Evolutionary conservation across 306 rosid species (phyloP).

Genomic region (Cucurbita moschata): DNA sequence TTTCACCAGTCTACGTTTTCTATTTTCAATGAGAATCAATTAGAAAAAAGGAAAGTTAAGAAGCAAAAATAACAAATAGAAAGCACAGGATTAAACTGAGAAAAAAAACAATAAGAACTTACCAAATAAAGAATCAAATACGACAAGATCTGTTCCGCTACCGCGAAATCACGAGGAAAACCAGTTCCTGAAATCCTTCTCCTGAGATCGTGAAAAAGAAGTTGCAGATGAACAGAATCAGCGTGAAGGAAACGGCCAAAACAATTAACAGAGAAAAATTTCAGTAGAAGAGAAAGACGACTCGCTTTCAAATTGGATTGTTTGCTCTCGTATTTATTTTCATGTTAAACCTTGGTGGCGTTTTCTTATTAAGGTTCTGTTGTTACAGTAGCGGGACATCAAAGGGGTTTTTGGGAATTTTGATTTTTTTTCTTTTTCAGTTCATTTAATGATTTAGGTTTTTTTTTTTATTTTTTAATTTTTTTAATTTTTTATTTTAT

Average conservation of each 20-base stretch:
- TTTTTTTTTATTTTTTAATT: too few species aligned
- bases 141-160: slow-evolving; percentile 36
- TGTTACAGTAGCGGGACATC: background rate
- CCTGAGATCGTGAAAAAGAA: background rate
- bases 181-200: slow-evolving; percentile 8
- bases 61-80: background rate
- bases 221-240: background rate
- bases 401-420: background rate
- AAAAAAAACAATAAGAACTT: background rate
- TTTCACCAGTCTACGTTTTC: background rate
- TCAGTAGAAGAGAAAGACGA: background rate
- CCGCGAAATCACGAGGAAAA: slow-evolving; percentile 19
- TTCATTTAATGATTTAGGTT: background rate
- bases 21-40: background rate
- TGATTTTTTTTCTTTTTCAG: background rate
- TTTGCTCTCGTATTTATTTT: background rate
- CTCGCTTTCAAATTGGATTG: background rate
- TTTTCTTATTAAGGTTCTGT: background rate
- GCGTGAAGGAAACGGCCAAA: too few species aligned
- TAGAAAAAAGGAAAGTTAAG: background rate
- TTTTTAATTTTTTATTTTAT: too few species aligned
- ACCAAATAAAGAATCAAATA: slow-evolving; percentile 13
- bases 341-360: background rate
- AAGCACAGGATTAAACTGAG: background rate
- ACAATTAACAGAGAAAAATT: background rate